These are phyloP conservation scores for Coemansia sp. DNA, from an alignment of 192 early-diverging fungal genomes.

Conservation along the genomic window DNA sequence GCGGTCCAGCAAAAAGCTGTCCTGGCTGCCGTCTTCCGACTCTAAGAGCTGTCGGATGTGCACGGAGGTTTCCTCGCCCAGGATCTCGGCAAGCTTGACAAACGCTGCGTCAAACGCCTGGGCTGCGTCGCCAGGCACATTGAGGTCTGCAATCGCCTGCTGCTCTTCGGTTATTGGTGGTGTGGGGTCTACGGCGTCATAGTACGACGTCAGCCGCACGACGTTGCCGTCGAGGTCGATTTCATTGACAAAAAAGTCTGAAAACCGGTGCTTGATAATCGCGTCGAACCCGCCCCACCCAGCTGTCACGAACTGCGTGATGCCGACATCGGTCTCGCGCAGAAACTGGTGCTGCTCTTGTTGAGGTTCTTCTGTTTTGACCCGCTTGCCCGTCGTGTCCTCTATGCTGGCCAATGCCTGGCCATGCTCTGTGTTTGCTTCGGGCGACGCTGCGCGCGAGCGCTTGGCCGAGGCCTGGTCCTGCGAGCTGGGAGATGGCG, in stretches of 20 bases:
- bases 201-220: slow-evolving; percentile 61
- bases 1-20: slow-evolving; percentile 23
- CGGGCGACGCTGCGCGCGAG: not conserved
- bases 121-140: slow-evolving; percentile 26
- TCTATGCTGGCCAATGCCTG: not conserved
- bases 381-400: slow-evolving; percentile 22
- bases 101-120: slow-evolving; percentile 33
- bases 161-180: slow-evolving; percentile 30
- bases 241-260: slow-evolving; percentile 94
- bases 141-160: slow-evolving; percentile 19
- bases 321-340: slow-evolving; percentile 67
- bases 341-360: slow-evolving; percentile 14
- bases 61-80: slow-evolving; percentile 21
- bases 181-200: slow-evolving; percentile 28
- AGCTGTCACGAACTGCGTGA: slow-evolving; percentile 51
- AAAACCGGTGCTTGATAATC: slow-evolving; percentile 61
- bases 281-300: slow-evolving; percentile 42
- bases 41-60: slow-evolving; percentile 29
- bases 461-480: not conserved
- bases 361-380: not conserved
- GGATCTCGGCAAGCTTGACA: slow-evolving; percentile 14
- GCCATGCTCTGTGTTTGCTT: not conserved
- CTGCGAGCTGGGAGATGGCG: not conserved
- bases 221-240: slow-evolving; percentile 68
- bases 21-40: slow-evolving; percentile 1